Conservation (phyloP, 2,329 filamentous ascomycete genomes). For the Capronia coronata region DNA sequence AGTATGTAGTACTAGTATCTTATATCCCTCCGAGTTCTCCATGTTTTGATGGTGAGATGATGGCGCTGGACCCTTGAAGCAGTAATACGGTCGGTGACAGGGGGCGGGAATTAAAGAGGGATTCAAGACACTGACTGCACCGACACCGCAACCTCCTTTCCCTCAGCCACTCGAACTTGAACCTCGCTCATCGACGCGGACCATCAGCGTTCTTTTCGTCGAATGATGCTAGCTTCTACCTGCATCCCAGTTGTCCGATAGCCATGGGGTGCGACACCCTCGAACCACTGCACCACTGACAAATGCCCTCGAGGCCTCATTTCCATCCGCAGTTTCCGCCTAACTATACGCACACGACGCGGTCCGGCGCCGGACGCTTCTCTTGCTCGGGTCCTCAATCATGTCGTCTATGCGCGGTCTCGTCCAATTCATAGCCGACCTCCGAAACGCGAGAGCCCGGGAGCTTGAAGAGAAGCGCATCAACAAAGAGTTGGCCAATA, state of each 20-base stretch:
- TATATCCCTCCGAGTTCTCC: too few relatives aligned
- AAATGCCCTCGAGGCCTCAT: not conserved
- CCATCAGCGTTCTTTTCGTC: not conserved
- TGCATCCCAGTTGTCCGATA: not conserved
- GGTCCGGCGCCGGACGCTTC: constrained; percentile 3
- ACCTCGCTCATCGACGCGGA: too few relatives aligned
- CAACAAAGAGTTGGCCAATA: constrained; percentile 98
- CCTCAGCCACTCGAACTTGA: not conserved
- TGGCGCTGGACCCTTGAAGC: too few relatives aligned
- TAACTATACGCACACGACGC: constrained; percentile 1
- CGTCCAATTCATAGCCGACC: constrained; percentile 95
- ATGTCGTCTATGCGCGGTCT: constrained; percentile 57
- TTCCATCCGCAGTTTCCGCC: not conserved
- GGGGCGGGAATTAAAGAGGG: not conserved
- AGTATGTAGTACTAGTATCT: too few relatives aligned
- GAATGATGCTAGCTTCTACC: not conserved
- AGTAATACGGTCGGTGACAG: too few relatives aligned
- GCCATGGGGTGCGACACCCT: constrained; percentile 1
- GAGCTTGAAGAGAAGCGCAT: constrained; percentile 98
- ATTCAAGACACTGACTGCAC: too few relatives aligned
- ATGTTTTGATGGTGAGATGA: too few relatives aligned
- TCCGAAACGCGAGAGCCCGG: constrained; percentile 87
- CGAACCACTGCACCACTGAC: constrained; percentile 3
- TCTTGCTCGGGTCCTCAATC: constrained; percentile 2
- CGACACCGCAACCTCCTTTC: not conserved